Base-by-base conservation (phyloP, 2,329 filamentous ascomycete species). In the Zasmidium angulare region DNA sequence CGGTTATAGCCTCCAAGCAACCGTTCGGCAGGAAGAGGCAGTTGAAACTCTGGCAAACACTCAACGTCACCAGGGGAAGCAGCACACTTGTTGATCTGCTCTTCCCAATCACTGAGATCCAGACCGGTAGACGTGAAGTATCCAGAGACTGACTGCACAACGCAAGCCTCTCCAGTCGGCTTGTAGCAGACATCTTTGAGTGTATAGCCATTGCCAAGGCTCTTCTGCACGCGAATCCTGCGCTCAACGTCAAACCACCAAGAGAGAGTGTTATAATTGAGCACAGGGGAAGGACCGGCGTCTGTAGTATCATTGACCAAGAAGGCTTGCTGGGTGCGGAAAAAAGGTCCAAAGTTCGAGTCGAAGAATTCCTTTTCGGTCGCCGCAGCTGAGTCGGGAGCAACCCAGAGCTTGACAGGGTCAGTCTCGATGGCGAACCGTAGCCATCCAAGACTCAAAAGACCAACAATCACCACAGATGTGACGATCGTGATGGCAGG, bases 181-280 rank as follows among this genome's bases (percentile, higher is more conserved):
- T 97, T 97, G 77, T 96, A 93, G 78, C 95, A 99, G 17, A 99
- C 84, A 71, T 98, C 90, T 23, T 91, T 81, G 2, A 99, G 81
- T 0, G 83, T 88, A 55, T 89, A 83, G 6, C 86, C 88, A 54
- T 85, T 86, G 20, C 86, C 80, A 14, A 84, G 72, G 2, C 92
- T 91, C 72, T 89, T 89, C 57, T 96, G 82, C 46, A 85, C 81
- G 58, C 83, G 82, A 36, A 98, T 86, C 51, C 88, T 87, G 66
- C 86, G 85, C 73, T 99, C 95, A 1, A 98, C 87, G 62, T 87
- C 90, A 71, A 95, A 90, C 95, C 93, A 98, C 95, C 95, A 99
- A 23, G 83, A 79, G 10, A 99, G 80, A 0, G 90, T 97, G 9
- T 97, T 91, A 66, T 96, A 95, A 74, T 85, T 92, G 58, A 99